Percentiles rank a stretch among this genome's conserved stretches.
Conservation (phyloP, 768 basidiomycete species). For the Leucocoprinus sp. region DNA sequence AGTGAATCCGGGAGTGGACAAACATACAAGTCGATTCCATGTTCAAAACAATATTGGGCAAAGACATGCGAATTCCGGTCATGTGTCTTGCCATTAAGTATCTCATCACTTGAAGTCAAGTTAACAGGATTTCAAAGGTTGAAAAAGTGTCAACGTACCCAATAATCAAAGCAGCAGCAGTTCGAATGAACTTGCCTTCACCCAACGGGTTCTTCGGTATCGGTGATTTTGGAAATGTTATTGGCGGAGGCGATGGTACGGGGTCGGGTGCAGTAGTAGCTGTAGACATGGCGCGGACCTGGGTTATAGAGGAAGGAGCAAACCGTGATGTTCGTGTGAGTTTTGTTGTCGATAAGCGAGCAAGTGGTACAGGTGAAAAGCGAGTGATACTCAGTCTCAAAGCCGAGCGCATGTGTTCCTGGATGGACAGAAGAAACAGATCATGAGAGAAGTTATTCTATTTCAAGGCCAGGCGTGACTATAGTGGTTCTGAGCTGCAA, state of each 20-base stretch:
- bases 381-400: no score
- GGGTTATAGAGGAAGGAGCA: no score
- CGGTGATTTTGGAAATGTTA: constrained; percentile 44
- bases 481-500: no score
- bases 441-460: no score
- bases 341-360: no score
- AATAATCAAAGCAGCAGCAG: constrained; percentile 69
- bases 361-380: no score
- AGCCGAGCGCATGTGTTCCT: no score
- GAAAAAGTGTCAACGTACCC: constrained; percentile 35
- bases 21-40: constrained; percentile 70
- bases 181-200: constrained; percentile 61
- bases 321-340: no score
- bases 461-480: no score
- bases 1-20: neutral
- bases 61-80: constrained; percentile 83
- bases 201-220: constrained; percentile 60
- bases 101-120: constrained; percentile 60
- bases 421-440: no score
- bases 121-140: neutral
- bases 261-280: constrained; percentile 14
- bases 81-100: constrained; percentile 85
- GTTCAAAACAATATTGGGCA: constrained; percentile 82
- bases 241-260: constrained; percentile 12
- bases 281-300: constrained; percentile 20